Evolutionary conservation across 495 filamentous ascomycete species (phyloP), one percentile per base, ranked within the genome.

Genomic region (Penicillium diatomitis): DNA sequence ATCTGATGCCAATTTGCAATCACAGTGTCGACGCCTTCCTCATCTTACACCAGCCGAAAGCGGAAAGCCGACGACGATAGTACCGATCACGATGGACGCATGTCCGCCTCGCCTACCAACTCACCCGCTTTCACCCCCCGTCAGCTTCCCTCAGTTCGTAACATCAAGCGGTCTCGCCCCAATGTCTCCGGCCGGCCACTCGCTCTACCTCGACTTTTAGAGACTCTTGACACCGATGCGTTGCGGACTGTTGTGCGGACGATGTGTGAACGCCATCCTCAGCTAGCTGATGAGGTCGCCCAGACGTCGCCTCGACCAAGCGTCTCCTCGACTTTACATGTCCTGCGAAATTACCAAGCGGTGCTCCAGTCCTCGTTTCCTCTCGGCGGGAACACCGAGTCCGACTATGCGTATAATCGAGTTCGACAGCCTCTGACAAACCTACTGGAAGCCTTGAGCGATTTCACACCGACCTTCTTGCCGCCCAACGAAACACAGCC

Each of bases 351-450:
- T 46, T 98, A 98, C 56, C 86, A 94, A 60, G 73, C 79, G 8
- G 76, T 77, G 36, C 73, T 97, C 39, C 82, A 78, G 48, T 78
- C 78, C n/a, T 85, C 94, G 0, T 87, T 96, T 48, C 92, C 92
- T 6, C 83, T 90, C 61, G 92, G 92, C 56, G 80, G 82, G 56
- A 83, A 87, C 41, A 75, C 81, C 34, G 83, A 80, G 48, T 91
- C 88, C 28, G 94, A 97, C 54, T 98, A 98, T 68, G 82, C 88
- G 27, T 97, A 95, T 62, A 94, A 95, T 65, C 83, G 92, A 60
- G 90, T 97, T 31, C 84, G 84, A 43, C 86, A 90, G 54, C 79
- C 84, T 36, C 77, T 98, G 3, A 69, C 79, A 30, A 82, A 86
- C 27, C 81, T 98, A 33, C 77, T 96, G 44, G 89, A 97, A 50